phyloP scores from a whole-genome alignment of 2,329 filamentous ascomycete species.

The Colletotrichum cuscutae region DNA sequence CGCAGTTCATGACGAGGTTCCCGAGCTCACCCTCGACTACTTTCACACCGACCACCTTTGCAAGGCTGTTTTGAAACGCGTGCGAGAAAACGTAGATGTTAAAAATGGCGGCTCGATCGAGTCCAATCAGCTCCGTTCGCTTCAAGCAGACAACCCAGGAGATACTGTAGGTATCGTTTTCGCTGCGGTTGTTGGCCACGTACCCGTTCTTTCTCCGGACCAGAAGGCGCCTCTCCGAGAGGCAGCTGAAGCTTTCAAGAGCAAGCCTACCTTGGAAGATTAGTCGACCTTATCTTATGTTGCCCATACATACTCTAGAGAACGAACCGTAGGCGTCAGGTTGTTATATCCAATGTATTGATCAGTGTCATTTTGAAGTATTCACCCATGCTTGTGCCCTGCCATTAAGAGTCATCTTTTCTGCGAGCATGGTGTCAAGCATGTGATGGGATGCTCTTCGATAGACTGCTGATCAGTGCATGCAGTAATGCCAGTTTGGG shows the following conservation, averaged over 20 bases:
- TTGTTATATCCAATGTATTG: no score
- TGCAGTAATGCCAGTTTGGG: no score
- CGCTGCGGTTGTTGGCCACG: neutral
- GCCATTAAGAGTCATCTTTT: no score
- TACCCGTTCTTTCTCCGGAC: neutral
- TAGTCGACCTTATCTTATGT: neutral
- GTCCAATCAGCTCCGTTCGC: neutral
- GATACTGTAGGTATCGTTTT: conserved; percentile 8
- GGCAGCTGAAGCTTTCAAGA: neutral
- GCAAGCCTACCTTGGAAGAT: neutral
- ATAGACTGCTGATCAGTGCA: no score
- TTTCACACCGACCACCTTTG: neutral
- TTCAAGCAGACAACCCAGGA: neutral
- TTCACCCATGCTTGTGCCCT: no score
- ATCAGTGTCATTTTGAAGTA: no score
- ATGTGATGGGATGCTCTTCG: no score
- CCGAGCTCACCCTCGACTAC: conserved; percentile 6
- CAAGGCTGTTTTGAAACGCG: neutral
- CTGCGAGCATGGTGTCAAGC: no score
- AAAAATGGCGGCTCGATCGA: neutral
- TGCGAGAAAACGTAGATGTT: neutral
- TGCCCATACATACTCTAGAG: no score
- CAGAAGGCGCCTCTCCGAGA: neutral
- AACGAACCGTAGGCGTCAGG: no score
- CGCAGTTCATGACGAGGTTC: conserved; percentile 6